Base-by-base conservation (phyloP, 2,329 filamentous ascomycete species). In the Magnaporthiopsis incrustans region DNA sequence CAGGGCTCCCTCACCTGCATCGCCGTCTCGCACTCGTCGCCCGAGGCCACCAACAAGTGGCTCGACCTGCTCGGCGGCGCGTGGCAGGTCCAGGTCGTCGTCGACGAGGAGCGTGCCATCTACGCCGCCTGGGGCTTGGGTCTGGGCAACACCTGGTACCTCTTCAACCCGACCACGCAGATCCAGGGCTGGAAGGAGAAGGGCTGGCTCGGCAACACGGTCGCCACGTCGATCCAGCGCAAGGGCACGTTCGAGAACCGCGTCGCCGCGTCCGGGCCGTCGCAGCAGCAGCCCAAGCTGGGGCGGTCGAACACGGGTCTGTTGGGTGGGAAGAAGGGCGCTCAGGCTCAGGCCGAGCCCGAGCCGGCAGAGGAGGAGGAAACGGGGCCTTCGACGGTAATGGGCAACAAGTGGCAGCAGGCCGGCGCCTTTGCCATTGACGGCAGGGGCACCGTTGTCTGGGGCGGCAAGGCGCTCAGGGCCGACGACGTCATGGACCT, bases 41-140 rank as follows among this genome's bases (percentile, higher is more conserved):
- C 76, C 4, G 75, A 78, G 27, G 83, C 85, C 35, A 87, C 85
- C 1, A 73, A 77, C 53, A 82, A 82, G 67, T 87, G 84, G 84
- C 69, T 85, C 59, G 81, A 83, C 67, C 76, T 85, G 25, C 72
- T 87, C 15, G 84, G 84, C 70, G 84, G 84, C 65, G 76, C 82
- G 18, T 84, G 84, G 81, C 79, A 78, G 71, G 77, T 86, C 35
- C 77, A 82, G 66, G 72, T 87, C 3, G 72, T 87, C 64, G 73
- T 85, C 64, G 84, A 87, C 73, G 79, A 84, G 68, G 79, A 82
- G 65, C 79, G 84, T 65, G 77, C 81, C 66, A 69, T 85, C 50
- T 87, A 87, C 69, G 82, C 84, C 2, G 78, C 82, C 14, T 87
- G 83, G 83, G 85, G 85, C 2, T 76, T 87, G 5, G 84, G 84